Conservation (phyloP, 805 yeast species). For the Cyberlindnera meyerae region DNA sequence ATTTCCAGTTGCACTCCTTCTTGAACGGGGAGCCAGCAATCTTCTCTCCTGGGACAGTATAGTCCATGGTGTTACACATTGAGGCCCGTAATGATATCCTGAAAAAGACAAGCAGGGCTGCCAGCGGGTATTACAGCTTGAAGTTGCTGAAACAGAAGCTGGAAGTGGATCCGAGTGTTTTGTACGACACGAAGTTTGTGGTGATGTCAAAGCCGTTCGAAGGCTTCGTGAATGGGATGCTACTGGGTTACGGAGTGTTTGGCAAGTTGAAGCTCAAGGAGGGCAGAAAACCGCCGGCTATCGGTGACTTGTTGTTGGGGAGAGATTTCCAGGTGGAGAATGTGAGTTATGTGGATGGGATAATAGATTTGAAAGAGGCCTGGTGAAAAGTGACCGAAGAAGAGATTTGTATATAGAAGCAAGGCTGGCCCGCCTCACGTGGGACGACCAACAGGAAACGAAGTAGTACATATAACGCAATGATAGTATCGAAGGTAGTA, state of each 20-base stretch:
- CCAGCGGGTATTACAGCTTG: constrained; percentile 35
- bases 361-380: constrained; percentile 27
- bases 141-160: constrained; percentile 23
- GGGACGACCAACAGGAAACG: no score
- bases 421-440: no score
- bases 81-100: constrained; percentile 40
- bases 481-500: no score
- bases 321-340: constrained; percentile 35
- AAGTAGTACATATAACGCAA: no score
- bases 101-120: constrained; percentile 26
- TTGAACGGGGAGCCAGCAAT: constrained; percentile 26
- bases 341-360: constrained; percentile 41
- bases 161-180: constrained; percentile 1
- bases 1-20: constrained; percentile 61
- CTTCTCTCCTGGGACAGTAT: constrained; percentile 32
- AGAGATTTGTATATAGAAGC: not conserved
- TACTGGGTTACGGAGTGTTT: constrained; percentile 28
- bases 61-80: constrained; percentile 37
- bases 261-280: constrained; percentile 28
- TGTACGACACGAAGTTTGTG: constrained; percentile 25
- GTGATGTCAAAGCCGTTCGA: constrained; percentile 39
- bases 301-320: constrained; percentile 37
- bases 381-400: not conserved
- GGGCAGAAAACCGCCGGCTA: constrained; percentile 28
- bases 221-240: constrained; percentile 30